Evolutionary conservation across 805 yeast genomes (phyloP).

Genomic region (Candida nemodendra): DNA sequence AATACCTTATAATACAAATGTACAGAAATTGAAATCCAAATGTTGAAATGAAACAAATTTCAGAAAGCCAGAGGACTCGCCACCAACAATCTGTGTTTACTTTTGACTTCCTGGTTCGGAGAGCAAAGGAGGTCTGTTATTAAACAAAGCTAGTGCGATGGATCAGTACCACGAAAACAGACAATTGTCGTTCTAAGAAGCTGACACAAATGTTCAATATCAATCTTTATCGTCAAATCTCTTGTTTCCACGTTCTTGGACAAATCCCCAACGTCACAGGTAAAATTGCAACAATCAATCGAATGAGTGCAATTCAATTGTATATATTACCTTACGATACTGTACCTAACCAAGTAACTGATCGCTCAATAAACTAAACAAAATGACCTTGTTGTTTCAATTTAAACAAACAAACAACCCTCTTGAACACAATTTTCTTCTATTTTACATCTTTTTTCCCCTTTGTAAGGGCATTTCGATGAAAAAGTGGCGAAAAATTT

Average conservation of each 20-base stretch:
- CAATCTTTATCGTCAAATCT: no score
- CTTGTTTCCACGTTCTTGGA: no score
- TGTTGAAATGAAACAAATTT: constrained; percentile 1
- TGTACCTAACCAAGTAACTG: constrained; percentile 11
- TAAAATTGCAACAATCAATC: constrained; percentile 30
- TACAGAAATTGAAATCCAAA: constrained; percentile 6
- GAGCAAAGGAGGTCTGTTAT: neutral
- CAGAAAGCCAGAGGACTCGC: neutral
- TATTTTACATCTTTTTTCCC: constrained; percentile 8
- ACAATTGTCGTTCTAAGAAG: constrained; percentile 10
- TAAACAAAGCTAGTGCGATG: neutral
- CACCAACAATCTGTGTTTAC: neutral
- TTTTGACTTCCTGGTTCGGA: neutral
- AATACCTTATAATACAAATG: constrained; percentile 17
- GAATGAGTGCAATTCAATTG: constrained; percentile 29
- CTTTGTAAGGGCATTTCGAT: constrained; percentile 13
- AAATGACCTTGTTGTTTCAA: constrained; percentile 14
- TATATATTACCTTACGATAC: constrained; percentile 9
- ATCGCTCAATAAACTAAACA: constrained; percentile 14
- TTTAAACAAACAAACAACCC: neutral
- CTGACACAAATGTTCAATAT: neutral
- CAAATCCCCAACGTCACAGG: no score
- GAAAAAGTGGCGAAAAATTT: constrained; percentile 24
- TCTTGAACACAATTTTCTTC: neutral
- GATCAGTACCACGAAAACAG: constrained; percentile 6